Evolutionary conservation across 2,329 filamentous ascomycete species (phyloP), one percentile per base, ranked within the genome.

Genomic region (Leptosphaerulina australis): DNA sequence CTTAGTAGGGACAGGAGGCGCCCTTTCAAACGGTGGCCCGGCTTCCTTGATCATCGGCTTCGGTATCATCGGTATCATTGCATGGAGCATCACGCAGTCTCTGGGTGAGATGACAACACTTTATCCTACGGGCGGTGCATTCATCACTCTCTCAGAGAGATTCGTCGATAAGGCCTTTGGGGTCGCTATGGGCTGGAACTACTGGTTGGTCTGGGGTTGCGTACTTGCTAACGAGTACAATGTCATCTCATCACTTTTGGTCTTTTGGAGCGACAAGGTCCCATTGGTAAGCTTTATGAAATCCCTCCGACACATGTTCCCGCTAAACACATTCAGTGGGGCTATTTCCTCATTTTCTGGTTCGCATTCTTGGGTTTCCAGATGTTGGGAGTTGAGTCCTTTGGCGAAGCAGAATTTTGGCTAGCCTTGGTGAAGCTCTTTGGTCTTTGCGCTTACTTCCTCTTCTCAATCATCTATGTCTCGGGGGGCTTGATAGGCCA

Each of bases 21-120:
- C 88, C 0, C 75, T 92, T 18, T 77, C 81, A 10, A 82, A 79
- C 31, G 88, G 87, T 46, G 88, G 88, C 0, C 88, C 88, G 12
- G 88, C 86, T 0, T 84, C 87, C 0, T 73, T 90, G 38, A 69
- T 91, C 26, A 90, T 91, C 63, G 88, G 88, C 1, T 92, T 91
- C 57, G 88, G 86, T 9, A 80, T 90, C 55, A 83, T 91, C 50
- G 88, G 86, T 10, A 80, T 90, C 54, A 82, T 90, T 53, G 87
- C 87, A 2, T 82, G 65, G 51, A 80, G 77, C 58, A 81, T 87
- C 57, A 90, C 88, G 83, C 88, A 90, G 76, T 87, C 83, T 4
- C 74, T 91, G 5, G 88, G 88, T 15, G 88, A 91, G 68, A 76
- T 91, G 61, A 88, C 88, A 3, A 90, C 88, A 5, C 73, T 90